Base-by-base conservation (phyloP, 192 early-diverging fungal genomes). In the Coemansia sp. region DNA sequence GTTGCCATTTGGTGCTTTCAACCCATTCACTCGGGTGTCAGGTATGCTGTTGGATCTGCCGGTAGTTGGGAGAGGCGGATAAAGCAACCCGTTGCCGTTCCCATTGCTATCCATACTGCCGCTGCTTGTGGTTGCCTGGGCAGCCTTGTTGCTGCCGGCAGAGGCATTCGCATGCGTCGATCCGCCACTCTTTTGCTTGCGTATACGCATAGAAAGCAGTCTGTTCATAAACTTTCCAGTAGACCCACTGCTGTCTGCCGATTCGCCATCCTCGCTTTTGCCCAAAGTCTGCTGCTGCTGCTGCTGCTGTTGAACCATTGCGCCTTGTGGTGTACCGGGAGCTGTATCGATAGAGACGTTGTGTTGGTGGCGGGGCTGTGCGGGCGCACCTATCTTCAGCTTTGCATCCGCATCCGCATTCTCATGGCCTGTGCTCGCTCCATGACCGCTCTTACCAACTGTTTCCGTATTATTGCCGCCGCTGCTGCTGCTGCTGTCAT, bases 191-290 rank as follows among this genome's bases (percentile, higher is more conserved):
- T 77, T 83, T 40, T 83, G 80, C 43, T 70, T 65, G 13, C 80
- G 80, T 45, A 83, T 69, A 5, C 80, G 80, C 75, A 83, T 83
- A 16, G 80, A 83, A 20, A 57, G 63, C 51, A 83, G 51, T 4
- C 80, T 65, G 45, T 61, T 71, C 59, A 83, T 77, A 50, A 78
- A 78, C 64, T 83, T 78, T 3, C 75, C 81, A 16, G 69, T 46
- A 1, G 81, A 70, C 2, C 67, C 81, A 37, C 60, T 75, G 75
- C 72, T 74, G 41, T 54, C 59, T 14, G 63, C 54, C 8, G 70
- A 61, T n/a, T 83, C 81, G 32, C 65, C 61, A 39, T 83, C 80
- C 1, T 73, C 79, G 2, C 56, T 62, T 62, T 71, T 82, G 44
- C 59, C 65, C 37, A 22, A 54, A 13, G 22, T 38, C 12, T 51